These are phyloP conservation scores for Rhizomucor pusillus DNA, from an alignment of 371 early-diverging fungal genomes.

Conservation along the genomic window DNA sequence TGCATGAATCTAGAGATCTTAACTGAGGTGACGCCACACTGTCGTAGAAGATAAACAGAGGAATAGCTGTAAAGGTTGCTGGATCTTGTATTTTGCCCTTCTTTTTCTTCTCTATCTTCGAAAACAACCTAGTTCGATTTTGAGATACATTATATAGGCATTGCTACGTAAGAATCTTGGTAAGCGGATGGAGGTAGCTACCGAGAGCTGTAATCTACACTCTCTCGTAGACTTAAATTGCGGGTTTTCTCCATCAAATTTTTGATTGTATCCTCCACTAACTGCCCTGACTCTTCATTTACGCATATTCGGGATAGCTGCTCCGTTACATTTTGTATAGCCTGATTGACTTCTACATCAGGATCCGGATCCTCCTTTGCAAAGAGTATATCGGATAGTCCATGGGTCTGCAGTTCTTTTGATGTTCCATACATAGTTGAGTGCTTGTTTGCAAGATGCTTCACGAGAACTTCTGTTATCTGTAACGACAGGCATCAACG, in stretches of 20 bases:
- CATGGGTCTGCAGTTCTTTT: constrained; percentile 10
- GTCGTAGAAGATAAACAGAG: no score
- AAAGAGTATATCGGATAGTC: constrained; percentile 36
- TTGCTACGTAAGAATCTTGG: no score
- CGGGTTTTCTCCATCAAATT: constrained; percentile 40
- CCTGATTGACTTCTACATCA: constrained; percentile 18
- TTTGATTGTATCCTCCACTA: constrained; percentile 28
- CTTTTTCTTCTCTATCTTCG: no score
- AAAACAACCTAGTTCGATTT: no score
- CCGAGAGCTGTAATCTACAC: no score
- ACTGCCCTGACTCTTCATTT: constrained; percentile 8
- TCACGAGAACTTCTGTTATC: constrained; percentile 45
- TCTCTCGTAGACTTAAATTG: constrained; percentile 29
- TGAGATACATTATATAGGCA: no score
- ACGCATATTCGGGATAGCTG: constrained; percentile 17
- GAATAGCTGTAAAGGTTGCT: no score
- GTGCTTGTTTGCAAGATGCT: constrained; percentile 41
- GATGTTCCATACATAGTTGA: constrained; percentile 27
- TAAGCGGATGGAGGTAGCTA: no score
- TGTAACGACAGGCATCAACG: constrained; percentile 1
- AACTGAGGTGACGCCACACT: no score
- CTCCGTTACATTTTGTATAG: constrained; percentile 26
- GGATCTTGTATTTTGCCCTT: no score
- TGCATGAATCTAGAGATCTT: no score
- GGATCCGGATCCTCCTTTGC: constrained; percentile 20